Conservation (phyloP, 2,329 filamentous ascomycete genomes). For the Paraphoma chrysanthemicola region DNA sequence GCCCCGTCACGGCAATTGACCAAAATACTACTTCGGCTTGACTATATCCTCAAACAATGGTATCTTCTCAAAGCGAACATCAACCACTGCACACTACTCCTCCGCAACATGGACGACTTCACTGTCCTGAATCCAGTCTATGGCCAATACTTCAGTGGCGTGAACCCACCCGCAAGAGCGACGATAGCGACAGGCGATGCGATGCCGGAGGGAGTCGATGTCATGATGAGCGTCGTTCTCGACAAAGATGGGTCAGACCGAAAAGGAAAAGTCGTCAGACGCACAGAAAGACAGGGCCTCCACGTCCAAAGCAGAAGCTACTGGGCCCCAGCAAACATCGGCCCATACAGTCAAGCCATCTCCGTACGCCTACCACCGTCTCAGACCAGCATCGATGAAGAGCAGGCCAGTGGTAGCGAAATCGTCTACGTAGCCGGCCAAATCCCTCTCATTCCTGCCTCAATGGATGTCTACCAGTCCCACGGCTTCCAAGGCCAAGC, state of each 20-base stretch:
- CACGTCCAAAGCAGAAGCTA: slow-evolving; percentile 95
- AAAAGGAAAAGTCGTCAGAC: slow-evolving; percentile 27
- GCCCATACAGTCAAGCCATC: slow-evolving; percentile 92
- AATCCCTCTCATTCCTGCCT: slow-evolving; percentile 83
- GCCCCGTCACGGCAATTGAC: slow-evolving; percentile 41
- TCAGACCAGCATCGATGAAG: slow-evolving; percentile 10
- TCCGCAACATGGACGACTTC: slow-evolving; percentile 84
- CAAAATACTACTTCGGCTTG: slow-evolving; percentile 48
- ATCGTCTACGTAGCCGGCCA: slow-evolving; percentile 82
- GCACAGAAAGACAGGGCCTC: slow-evolving; percentile 58
- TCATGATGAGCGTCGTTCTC: slow-evolving; percentile 65
- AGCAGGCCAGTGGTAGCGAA: slow-evolving; percentile 17
- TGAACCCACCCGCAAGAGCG: slow-evolving; percentile 85
- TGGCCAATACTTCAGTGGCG: slow-evolving; percentile 72
- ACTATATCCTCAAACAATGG: slow-evolving; percentile 30
- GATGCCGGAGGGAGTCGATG: slow-evolving; percentile 66
- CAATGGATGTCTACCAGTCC: slow-evolving; percentile 67
- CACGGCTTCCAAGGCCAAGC: slow-evolving; percentile 64
- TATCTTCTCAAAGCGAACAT: slow-evolving; percentile 35
- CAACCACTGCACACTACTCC: slow-evolving; percentile 66
- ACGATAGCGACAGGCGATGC: slow-evolving; percentile 78
- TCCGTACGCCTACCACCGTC: slow-evolving; percentile 54
- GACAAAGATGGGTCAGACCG: slow-evolving; percentile 18
- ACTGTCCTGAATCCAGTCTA: slow-evolving; percentile 77
- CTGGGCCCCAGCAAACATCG: slow-evolving; percentile 98